These are phyloP conservation scores for Aspergillus sp. DNA, from an alignment of 2,329 filamentous ascomycete species.

Conservation along the genomic window DNA sequence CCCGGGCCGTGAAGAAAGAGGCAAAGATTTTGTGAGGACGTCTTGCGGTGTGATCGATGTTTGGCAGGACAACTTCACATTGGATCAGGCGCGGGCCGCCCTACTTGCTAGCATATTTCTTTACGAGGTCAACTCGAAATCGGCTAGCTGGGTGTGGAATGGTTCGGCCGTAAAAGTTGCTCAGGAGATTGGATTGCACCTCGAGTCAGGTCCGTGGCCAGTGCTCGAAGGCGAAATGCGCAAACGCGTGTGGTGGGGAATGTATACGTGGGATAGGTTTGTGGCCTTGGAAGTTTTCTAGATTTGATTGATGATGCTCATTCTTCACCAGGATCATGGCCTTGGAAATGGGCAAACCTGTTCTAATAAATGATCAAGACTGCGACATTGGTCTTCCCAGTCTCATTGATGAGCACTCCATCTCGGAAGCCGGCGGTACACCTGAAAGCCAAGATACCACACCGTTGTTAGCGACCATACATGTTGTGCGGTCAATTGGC, in stretches of 20 bases:
- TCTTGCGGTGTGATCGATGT: conserved; percentile 71
- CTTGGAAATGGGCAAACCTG: conserved; percentile 76
- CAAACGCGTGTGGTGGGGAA: conserved; percentile 86
- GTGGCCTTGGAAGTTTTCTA: conserved; percentile 18
- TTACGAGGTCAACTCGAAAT: conserved; percentile 81
- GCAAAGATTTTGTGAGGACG: conserved; percentile 68
- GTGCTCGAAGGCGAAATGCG: conserved; percentile 82
- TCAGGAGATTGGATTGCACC: conserved; percentile 80
- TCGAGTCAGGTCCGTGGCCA: conserved; percentile 70
- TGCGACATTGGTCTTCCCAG: conserved; percentile 81
- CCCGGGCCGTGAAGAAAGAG: conserved; percentile 57
- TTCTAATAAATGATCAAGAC: conserved; percentile 81
- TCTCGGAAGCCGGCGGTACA: conserved; percentile 51
- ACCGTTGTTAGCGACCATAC: conserved; percentile 74
- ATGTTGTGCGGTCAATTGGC: conserved; percentile 75
- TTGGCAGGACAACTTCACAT: conserved; percentile 74
- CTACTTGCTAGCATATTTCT: conserved; percentile 76
- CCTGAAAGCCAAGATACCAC: conserved; percentile 57
- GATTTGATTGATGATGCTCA: background rate
- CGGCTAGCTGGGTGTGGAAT: conserved; percentile 82
- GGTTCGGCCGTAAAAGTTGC: conserved; percentile 75
- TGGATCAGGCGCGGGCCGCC: conserved; percentile 72
- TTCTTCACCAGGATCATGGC: conserved; percentile 60
- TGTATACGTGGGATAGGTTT: conserved; percentile 84
- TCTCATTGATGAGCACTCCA: conserved; percentile 71